phyloP scores from a whole-genome alignment of 2,329 filamentous ascomycete genomes.

The Achaetomium macrosporum region DNA sequence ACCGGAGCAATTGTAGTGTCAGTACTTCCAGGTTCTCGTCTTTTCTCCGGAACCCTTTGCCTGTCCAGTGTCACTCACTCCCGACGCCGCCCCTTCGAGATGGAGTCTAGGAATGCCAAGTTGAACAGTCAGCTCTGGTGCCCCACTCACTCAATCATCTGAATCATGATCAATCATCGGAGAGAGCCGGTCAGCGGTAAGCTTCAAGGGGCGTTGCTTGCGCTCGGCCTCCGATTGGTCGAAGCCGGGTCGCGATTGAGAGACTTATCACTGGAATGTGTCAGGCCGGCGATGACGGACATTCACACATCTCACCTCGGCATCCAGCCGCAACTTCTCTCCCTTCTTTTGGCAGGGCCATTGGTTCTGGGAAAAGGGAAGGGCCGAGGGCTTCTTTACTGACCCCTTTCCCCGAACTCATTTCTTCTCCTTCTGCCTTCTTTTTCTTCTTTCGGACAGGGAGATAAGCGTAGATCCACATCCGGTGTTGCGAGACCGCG shows the following conservation, averaged over 20 bases:
- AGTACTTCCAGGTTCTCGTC: background rate
- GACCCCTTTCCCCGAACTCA: background rate
- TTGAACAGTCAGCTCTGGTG: too few relatives aligned
- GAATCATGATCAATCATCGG: background rate
- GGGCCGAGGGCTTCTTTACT: background rate
- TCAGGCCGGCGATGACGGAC: constrained; percentile 18
- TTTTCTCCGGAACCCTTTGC: too few relatives aligned
- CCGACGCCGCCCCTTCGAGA: too few relatives aligned
- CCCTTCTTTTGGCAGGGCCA: background rate
- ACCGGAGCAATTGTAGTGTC: background rate
- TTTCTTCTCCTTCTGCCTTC: background rate
- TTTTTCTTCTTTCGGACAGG: background rate
- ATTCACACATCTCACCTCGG: background rate
- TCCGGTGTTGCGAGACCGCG: background rate
- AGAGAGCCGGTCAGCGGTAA: background rate
- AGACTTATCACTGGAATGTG: constrained; percentile 13
- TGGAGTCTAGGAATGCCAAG: too few relatives aligned
- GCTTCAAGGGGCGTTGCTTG: constrained; percentile 12
- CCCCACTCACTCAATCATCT: too few relatives aligned
- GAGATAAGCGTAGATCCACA: constrained; percentile 1
- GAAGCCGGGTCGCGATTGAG: background rate
- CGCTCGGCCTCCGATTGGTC: constrained; percentile 28
- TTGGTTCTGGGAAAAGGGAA: background rate
- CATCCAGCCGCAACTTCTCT: background rate
- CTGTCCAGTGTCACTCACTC: too few relatives aligned